Evolutionary conservation across 257 asterid species (phyloP).

Genomic region (Ilex aquifolium): DNA sequence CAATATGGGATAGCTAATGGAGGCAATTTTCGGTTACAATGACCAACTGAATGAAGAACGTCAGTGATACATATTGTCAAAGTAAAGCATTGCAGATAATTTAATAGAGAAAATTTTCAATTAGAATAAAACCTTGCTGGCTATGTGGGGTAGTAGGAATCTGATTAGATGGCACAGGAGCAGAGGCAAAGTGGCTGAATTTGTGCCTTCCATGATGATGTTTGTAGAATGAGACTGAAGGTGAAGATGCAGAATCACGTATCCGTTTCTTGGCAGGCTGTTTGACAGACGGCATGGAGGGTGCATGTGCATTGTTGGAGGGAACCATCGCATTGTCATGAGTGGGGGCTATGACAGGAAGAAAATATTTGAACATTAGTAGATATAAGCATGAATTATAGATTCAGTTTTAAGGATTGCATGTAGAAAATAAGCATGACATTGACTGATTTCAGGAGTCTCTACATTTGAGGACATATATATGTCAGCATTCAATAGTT

Average conservation of each 20-base stretch:
- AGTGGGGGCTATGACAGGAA: slow-evolving; percentile 27
- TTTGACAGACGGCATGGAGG: slow-evolving; percentile 20
- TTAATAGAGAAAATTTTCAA: background rate
- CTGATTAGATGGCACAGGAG: slow-evolving; percentile 31
- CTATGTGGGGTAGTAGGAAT: slow-evolving; percentile 17
- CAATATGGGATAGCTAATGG: background rate
- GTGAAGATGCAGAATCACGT: slow-evolving; percentile 26
- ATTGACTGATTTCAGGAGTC: too few relatives aligned
- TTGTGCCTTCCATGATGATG: slow-evolving; percentile 32
- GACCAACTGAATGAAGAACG: background rate
- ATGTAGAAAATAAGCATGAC: too few relatives aligned
- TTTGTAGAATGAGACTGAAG: slow-evolving; percentile 21
- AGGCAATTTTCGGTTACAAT: background rate
- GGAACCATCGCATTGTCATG: slow-evolving; percentile 16
- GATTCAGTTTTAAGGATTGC: too few relatives aligned
- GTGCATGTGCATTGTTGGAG: slow-evolving; percentile 22
- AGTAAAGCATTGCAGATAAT: background rate
- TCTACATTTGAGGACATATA: too few relatives aligned
- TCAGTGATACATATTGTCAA: background rate
- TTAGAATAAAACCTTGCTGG: slow-evolving; percentile 34
- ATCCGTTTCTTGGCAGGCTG: slow-evolving; percentile 23
- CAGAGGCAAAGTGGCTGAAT: slow-evolving; percentile 31
- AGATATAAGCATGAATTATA: background rate
- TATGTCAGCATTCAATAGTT: too few relatives aligned
- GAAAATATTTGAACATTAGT: background rate